Base-by-base conservation (phyloP, 106 monocot genomes). In the Hemerocallis citrina region DNA sequence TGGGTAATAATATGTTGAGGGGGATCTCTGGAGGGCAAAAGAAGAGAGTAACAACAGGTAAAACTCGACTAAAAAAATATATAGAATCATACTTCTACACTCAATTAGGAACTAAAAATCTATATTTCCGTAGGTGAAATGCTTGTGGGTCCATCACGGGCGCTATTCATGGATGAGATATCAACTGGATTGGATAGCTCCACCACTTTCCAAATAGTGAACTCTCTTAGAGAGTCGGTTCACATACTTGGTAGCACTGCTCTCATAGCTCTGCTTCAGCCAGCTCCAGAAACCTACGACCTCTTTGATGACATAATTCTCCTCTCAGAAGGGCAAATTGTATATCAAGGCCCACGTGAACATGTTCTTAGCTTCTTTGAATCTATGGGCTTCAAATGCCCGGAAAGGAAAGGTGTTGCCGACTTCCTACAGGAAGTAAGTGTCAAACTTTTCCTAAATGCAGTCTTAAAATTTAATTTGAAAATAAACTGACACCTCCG, bases 1-100 rank as follows among this genome's bases (percentile, higher is more conserved):
- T 90, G 6, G 90, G 90, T 32, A 78, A 90, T 67, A 58, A 70
- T 34, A 82, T 85, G 90, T 27, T 72, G 1, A 63, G 90, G 35
- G 90, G 90, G 2, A 82, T 90, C 37, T 90, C 90, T 24, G 90
- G 90, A 32, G 90, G 85, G 43, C 81, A 89, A 63, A 89, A 72
- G 75, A 89, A 89, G 64, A 78, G 89, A 52, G 81, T 90, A 12
- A 90, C 90, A 61, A 90, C 85, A 68, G 89, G 89, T 90, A 83
- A 27, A 48, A 4, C 28, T 16, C 4, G 16, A 61, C n/a, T 54
- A 23, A 30, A 23, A 39, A 30, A 15, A 52, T 32, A 38, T 8
- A 7, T 47, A 15, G 10, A 41, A 41, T 3, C 41, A 41, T 41
- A 41, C 41, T 41, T 11, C 1, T 11, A 15, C 15, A 11, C 55